A percentile compares a stretch with the other conserved stretches of the same genome.
phyloP scores from a whole-genome alignment of 1,284 basidiomycete genomes.

The Moesziomyces parantarcticus region DNA sequence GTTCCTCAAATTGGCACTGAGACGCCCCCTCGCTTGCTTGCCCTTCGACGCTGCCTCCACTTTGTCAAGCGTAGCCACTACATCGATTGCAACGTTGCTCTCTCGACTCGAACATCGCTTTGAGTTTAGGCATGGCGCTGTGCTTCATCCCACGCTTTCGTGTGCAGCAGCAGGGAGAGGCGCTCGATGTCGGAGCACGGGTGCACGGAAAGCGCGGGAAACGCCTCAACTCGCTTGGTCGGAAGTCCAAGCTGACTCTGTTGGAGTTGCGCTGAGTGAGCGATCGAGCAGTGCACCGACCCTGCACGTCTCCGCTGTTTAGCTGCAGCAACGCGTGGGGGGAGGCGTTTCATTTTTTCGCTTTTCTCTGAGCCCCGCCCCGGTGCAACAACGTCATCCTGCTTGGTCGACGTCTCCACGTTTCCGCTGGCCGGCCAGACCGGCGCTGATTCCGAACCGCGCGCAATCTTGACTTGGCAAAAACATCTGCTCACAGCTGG shows the following conservation, averaged over 20 bases:
- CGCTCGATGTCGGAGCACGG: background rate
- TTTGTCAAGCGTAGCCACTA: too few species aligned
- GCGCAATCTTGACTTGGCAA: too few species aligned
- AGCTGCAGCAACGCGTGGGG: background rate
- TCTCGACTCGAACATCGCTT: too few species aligned
- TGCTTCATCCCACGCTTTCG: too few species aligned
- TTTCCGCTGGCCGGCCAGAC: background rate
- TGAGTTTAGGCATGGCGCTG: too few species aligned
- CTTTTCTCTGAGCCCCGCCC: background rate
- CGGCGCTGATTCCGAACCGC: too few species aligned
- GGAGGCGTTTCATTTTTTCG: slow-evolving; percentile 1
- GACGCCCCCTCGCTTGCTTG: too few species aligned
- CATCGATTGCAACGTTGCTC: too few species aligned
- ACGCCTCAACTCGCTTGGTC: slow-evolving; percentile 13
- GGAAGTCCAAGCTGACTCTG: slow-evolving; percentile 4
- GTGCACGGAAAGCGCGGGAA: slow-evolving; percentile 1
- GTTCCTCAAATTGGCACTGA: too few species aligned
- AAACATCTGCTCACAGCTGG: too few species aligned
- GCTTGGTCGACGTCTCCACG: slow-evolving; percentile 8
- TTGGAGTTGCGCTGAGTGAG: slow-evolving; percentile 7
- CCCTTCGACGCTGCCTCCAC: too few species aligned
- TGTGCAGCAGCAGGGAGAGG: background rate
- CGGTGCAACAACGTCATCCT: slow-evolving; percentile 16
- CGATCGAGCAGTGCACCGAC: slow-evolving; percentile 1
- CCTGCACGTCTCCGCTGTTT: background rate